Base-by-base conservation (phyloP, 305 asterid species). In the Ajuga reptans region DNA sequence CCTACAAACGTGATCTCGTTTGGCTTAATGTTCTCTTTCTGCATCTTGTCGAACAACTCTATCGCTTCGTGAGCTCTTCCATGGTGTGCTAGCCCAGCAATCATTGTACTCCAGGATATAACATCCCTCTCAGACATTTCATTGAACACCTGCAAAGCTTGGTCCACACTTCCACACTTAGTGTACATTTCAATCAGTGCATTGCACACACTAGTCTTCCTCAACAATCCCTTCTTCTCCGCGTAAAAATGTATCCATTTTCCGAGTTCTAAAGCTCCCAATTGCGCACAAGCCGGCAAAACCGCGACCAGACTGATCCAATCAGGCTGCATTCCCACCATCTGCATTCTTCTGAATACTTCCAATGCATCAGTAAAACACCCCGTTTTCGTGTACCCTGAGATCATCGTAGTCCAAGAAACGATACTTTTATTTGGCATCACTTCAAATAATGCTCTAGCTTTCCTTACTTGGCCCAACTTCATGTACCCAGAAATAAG, bases 171-270 rank as follows among this genome's bases (percentile, higher is more conserved):
- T n/a, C 98, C 96, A 64, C 98, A 89, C 73, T 86, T 94, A 0
- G 89, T 80, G 76, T 89, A 91, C 99, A 94, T 89, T 57, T 89
- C 96, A 17, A 87, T 89, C 81, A 94, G 27, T 0, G 96, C 96
- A 55, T 90, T 85, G 82, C 95, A 86, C 0, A 89, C 77, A 12
- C 79, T 11, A 3, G 75, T 84, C 75, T 74, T 89, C 17, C 71
- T 72, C 82, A 85, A 74, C 46, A 83, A 72, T 9, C 87, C 88
- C 0, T 77, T 78, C 52, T 74, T 82, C 9, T 73, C 85, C 0
- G 94, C 87, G 2, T 84, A 88, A 29, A 82, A 84, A 63, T 90
- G 95, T 80, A 87, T 80, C 96, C 94, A 88, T 58, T 80, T 83
- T 16, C 98, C 96, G n/a, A 87, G 79, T 73, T 90, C 92, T 5